phyloP scores from a whole-genome alignment of 257 asterid species.

The Rubia yunnanensis region DNA sequence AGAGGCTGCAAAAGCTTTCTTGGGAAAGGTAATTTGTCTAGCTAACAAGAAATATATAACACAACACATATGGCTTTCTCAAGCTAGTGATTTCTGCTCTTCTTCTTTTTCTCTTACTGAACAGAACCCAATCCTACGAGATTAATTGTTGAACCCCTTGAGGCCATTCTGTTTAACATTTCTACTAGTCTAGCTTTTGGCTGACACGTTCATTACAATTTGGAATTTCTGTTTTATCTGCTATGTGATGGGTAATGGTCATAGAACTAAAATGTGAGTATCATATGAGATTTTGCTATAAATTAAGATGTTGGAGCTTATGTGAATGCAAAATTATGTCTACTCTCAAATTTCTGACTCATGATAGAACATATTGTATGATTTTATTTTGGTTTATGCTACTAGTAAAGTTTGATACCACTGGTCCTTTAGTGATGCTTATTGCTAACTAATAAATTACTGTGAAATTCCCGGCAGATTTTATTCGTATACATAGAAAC shows the following conservation, averaged over 20 bases:
- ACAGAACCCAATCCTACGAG: not conserved
- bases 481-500: conserved; percentile 57
- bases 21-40: conserved; percentile 66
- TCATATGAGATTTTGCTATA: not conserved
- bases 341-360: not conserved
- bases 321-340: not conserved
- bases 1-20: conserved; percentile 83
- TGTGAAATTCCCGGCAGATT: conserved; percentile 38
- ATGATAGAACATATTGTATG: not conserved
- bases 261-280: not conserved
- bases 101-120: not conserved
- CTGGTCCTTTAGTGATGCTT: not conserved
- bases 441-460: not conserved
- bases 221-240: not conserved
- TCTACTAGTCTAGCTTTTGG: not conserved
- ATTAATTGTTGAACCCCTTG: not conserved
- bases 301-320: not conserved
- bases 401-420: not conserved
- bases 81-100: not conserved
- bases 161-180: not conserved
- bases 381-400: not conserved
- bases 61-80: not conserved
- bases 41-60: too few species aligned
- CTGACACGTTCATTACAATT: not conserved
- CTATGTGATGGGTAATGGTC: not conserved